Evolutionary conservation across 2,329 filamentous ascomycete species (phyloP), one percentile per base, ranked within the genome.

Genomic region (Conoideocrella luteorostrata): DNA sequence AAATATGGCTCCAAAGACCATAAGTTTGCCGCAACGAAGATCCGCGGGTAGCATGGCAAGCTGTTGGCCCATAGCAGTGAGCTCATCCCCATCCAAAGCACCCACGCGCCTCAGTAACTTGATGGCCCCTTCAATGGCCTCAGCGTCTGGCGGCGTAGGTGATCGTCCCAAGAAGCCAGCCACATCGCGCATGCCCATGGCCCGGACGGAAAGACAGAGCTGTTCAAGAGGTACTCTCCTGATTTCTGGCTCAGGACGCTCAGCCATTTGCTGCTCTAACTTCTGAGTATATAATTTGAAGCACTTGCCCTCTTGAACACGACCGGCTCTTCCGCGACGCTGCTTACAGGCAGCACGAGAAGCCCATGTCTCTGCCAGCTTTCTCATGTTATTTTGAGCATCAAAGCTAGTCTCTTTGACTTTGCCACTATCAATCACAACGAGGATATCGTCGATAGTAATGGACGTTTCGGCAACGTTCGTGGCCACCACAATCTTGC

Each of bases 391-490:
- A 60, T 85, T 95, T 50, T 84, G 78, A 0, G 88, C 80, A 60
- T 97, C 93, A 56, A 90, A 97, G 59, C 87, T 91, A 0, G 90
- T 98, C 64, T 98, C 91, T 60, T 98, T 98, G 47, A 98, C 93
- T 42, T 88, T 83, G 22, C 93, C 93, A 10, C 86, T 93, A 61
- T 98, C 93, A 50, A 98, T 91, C 36, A 98, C 93, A 2, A 88
- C 91, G 3, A 97, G 86, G 42, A 98, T 87, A 59, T 98, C 93
- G 59, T 96, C 90, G 47, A 98, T 98, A 0, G 93, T 98, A 61
- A 98, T 97, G 2, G 93, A 97, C 0, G 93, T 98, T 63, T 98
- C 93, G 2, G 93, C 93, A 3, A 98, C 91, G 56, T 98, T 98
- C 35, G 93, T 98, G 1, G 93, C 88, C 6, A 91, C 87, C 26